Base-by-base conservation (phyloP, 2,329 filamentous ascomycete species). In the Pseudomassariella vexata region DNA sequence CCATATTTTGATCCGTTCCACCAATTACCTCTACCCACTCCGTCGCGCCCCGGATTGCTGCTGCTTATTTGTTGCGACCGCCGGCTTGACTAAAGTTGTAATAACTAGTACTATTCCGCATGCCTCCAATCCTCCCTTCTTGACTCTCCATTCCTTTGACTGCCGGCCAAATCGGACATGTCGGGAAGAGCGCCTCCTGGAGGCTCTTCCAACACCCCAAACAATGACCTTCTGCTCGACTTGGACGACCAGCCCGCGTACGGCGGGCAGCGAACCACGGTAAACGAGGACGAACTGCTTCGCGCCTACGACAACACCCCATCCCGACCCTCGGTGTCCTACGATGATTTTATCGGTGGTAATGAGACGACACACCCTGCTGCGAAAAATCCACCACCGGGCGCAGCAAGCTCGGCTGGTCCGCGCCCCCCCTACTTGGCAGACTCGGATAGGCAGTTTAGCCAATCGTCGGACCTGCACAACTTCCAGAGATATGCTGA, bases 401-500 rank as follows among this genome's bases (percentile, higher is more conserved):
- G 52, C 35, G 53, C 50, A 32, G 22, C 34, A 32, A 37, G 33
- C 25, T 34, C 42, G 30, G 38, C 44, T 24, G 50, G 41, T 20
- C 51, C 50, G 15, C 47, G 49, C 10, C 59, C 56, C 22, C 69
- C 71, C 4, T 76, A 75, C 51, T 35, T 64, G 10, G 34, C 38
- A 19, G 48, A 59, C 9, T 36, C 43, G 30, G 59, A 62, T 37
- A 60, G 68, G 35, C 68, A 76, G 38, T 74, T 69, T 46, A 79
- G 74, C 56, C 90, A 96, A 56, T 84, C 82, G 1, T 90, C 86
- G 1, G 89, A 80, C 11, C 60, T 95, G 40, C 71, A 82, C 53
- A 92, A 95, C 62, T 96, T 94, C 62, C 82, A 89, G 55, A 76
- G 87, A 41, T 96, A 98, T 53, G 90, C 88, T 28, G 78, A 83